Conservation (phyloP, 2,329 filamentous ascomycete genomes). For the Scedosporium aurantiacum region DNA sequence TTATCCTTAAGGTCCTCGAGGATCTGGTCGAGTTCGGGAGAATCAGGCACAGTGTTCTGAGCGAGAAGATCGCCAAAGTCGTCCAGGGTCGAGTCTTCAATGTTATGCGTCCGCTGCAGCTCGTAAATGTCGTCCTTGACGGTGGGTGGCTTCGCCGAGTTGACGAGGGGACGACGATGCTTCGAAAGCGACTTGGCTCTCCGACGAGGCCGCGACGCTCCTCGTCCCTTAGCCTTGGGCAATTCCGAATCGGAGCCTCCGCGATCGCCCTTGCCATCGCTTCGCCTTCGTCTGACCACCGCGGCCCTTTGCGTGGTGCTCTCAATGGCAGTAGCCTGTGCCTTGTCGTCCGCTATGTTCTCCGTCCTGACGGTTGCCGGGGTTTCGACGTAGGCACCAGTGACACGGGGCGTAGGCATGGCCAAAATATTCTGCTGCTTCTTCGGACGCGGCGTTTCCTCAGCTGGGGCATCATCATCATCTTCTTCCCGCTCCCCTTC, state of each 20-base stretch:
- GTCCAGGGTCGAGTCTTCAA: constrained; percentile 50
- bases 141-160: constrained; percentile 41
- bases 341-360: constrained; percentile 17
- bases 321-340: constrained; percentile 18
- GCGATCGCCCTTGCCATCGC: not conserved
- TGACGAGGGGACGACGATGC: constrained; percentile 34
- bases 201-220: constrained; percentile 10
- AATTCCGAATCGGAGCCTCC: constrained; percentile 2
- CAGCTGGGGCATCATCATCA: constrained; percentile 46
- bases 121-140: constrained; percentile 45
- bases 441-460: constrained; percentile 35
- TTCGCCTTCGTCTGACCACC: not conserved
- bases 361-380: constrained; percentile 35
- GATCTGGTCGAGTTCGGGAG: constrained; percentile 10
- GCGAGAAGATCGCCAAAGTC: constrained; percentile 40
- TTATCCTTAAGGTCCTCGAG: constrained; percentile 12
- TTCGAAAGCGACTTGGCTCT: constrained; percentile 30
- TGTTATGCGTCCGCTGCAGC: constrained; percentile 39
- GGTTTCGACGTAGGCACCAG: constrained; percentile 46
- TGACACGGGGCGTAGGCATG: constrained; percentile 42
- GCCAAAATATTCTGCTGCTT: constrained; percentile 31
- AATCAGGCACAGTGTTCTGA: not conserved
- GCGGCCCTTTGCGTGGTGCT: not conserved
- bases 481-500: constrained; percentile 48
- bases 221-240: not conserved